These are phyloP conservation scores for Dictyophora rubrovolvata DNA, from an alignment of 768 basidiomycete genomes.

Conservation along the genomic window DNA sequence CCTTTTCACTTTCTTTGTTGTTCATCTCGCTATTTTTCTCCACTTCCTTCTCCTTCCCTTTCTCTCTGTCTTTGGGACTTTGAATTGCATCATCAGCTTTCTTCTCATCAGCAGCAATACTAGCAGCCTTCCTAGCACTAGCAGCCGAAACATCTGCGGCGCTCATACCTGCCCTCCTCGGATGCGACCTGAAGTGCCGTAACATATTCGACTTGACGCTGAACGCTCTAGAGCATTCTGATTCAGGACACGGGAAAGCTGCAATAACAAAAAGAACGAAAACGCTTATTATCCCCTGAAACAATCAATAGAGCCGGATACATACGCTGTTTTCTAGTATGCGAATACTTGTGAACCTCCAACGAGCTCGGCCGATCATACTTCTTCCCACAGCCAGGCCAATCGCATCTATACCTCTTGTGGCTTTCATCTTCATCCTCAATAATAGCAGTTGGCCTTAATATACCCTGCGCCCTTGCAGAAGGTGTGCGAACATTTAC, in stretches of 20 bases:
- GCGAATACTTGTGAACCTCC: slow-evolving; percentile 1
- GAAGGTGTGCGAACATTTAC: slow-evolving; percentile 7
- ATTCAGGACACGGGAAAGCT: slow-evolving; percentile 71
- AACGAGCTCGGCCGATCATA: slow-evolving; percentile 9
- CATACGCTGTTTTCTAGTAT: not conserved
- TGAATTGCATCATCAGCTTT: not conserved
- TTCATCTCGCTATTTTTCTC: not conserved
- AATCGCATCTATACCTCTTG: slow-evolving; percentile 7
- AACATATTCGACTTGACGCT: slow-evolving; percentile 85
- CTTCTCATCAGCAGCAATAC: not conserved
- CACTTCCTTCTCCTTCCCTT: not conserved
- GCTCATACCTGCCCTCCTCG: not conserved
- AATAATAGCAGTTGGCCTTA: slow-evolving; percentile 8
- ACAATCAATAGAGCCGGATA: not conserved
- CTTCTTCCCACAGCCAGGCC: slow-evolving; percentile 6
- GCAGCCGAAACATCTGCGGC: not conserved
- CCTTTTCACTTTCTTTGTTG: not conserved
- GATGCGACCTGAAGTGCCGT: slow-evolving; percentile 54
- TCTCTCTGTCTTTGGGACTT: not conserved
- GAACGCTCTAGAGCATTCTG: slow-evolving; percentile 65
- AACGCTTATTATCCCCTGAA: not conserved
- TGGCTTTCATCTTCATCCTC: slow-evolving; percentile 9
- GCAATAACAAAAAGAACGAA: slow-evolving; percentile 3
- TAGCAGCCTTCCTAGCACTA: not conserved
- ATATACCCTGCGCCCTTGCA: slow-evolving; percentile 4